Base-by-base conservation (phyloP, 495 filamentous ascomycete species). In the Chaetomidium leptoderma region DNA sequence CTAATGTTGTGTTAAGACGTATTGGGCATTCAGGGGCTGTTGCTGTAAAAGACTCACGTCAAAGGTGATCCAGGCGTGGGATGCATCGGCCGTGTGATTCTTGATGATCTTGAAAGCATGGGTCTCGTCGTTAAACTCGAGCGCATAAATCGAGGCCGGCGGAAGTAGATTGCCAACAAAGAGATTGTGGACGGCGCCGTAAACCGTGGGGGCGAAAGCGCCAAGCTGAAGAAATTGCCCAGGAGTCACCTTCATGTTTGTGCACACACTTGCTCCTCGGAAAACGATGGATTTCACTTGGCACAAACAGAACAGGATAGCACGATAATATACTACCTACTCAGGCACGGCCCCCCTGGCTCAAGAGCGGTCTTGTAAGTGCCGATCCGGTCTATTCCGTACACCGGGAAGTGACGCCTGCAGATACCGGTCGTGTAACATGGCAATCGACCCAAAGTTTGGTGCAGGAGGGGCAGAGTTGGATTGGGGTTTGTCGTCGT, bases 31-130 rank as follows among this genome's bases (percentile, higher is more conserved):
- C 16, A 35, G 13, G 39, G 23, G 16, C 7, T 11, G 17, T 14
- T 39, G 13, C 9, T n/a, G 40, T 45, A 45, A 8, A 55, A 24
- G 21, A 57, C 66, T 58, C 42, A 72, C 72, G 40, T 64, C 69
- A 42, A 74, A 54, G 16, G 70, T 33, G 33, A 73, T 70, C 72
- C 71, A 74, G 24, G 71, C 64, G 51, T 65, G 63, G 2, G 63
- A 58, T 1, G 65, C 57, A 16, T 59, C 47, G 6, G 64, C 65
- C 10, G 58, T 43, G 32, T 55, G 60, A 21, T 58, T 68, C 0
- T 62, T 47, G 9, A 62, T 21, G 7, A 66, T 29, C 19, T 50
- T 51, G 7, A 72, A 60, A 1, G 46, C 54, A 26, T 64, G 21
- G 9, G 64, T 60, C 53, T 35, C 59, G 35, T 73, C 70, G 40